These are phyloP conservation scores for Caryopteris hybrid DNA, from an alignment of 305 asterid genomes.

Conservation along the genomic window DNA sequence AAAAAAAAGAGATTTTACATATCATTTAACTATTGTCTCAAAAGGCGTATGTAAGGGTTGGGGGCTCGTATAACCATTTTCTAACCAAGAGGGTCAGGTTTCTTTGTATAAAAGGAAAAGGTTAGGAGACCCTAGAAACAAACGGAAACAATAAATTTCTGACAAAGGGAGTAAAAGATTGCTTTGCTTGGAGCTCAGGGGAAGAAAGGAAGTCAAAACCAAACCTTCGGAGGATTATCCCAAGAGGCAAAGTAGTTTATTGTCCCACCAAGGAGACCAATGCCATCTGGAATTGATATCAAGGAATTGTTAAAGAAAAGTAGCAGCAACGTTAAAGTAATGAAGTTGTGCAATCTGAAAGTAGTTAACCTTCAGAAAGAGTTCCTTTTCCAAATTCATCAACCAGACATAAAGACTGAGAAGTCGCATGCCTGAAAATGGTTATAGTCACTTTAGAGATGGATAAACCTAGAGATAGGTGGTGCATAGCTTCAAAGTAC, in stretches of 20 bases:
- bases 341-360: background rate
- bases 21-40: background rate
- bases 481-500: constrained; percentile 2
- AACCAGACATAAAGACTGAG: constrained; percentile 77
- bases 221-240: constrained; percentile 87
- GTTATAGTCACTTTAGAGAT: background rate
- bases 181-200: constrained; percentile 3
- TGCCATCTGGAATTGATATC: constrained; percentile 70
- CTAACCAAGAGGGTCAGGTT: background rate
- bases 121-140: background rate
- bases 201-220: constrained; percentile 20
- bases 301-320: constrained; percentile 19
- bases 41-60: background rate
- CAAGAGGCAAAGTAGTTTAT: constrained; percentile 76
- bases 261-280: constrained; percentile 96
- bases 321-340: constrained; percentile 16
- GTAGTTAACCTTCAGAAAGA: constrained; percentile 82
- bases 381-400: constrained; percentile 99
- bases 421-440: constrained; percentile 73
- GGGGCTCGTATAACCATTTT: background rate
- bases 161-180: background rate
- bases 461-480: background rate
- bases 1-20: background rate
- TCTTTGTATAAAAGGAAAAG: background rate
- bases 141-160: constrained; percentile 8